A percentile compares a stretch with the other conserved stretches of the same genome.
Conservation (phyloP, 1,284 basidiomycete genomes). For the Moesziomyces parantarcticus region DNA sequence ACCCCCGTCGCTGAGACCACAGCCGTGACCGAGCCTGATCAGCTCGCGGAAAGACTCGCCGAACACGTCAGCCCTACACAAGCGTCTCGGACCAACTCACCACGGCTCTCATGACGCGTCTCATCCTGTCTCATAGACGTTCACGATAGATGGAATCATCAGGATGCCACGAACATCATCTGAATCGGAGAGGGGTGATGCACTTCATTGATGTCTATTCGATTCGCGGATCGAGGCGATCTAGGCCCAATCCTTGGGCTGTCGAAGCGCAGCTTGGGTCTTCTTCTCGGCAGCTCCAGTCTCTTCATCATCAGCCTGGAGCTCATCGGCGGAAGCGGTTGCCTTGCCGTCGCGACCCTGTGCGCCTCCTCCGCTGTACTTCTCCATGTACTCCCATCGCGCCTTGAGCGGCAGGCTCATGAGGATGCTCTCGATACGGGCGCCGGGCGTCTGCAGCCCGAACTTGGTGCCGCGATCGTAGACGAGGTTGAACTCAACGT, state of each 20-base stretch:
- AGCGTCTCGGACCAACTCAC: background rate
- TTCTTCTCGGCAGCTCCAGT: conserved; percentile 43
- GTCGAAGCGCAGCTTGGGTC: conserved; percentile 49
- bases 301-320: conserved; percentile 8
- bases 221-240: background rate
- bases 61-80: conserved; percentile 5
- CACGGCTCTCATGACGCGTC: background rate
- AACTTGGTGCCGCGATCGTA: conserved; percentile 68
- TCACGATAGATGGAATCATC: background rate
- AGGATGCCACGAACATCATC: background rate
- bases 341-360: conserved; percentile 48
- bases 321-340: conserved; percentile 17
- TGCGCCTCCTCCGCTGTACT: conserved; percentile 53
- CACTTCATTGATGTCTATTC: background rate
- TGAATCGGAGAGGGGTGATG: conserved; percentile 4
- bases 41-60: conserved; percentile 7
- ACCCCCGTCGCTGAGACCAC: conserved; percentile 18
- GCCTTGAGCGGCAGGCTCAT: conserved; percentile 66
- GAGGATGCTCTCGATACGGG: conserved; percentile 66
- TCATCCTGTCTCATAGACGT: background rate
- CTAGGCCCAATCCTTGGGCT: conserved; percentile 58
- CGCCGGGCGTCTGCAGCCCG: conserved; percentile 66
- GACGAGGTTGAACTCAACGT: conserved; percentile 67
- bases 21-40: background rate
- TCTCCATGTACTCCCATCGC: conserved; percentile 66